phyloP scores from a whole-genome alignment of 2,329 filamentous ascomycete genomes.

The Dactylellina haptotyla region DNA sequence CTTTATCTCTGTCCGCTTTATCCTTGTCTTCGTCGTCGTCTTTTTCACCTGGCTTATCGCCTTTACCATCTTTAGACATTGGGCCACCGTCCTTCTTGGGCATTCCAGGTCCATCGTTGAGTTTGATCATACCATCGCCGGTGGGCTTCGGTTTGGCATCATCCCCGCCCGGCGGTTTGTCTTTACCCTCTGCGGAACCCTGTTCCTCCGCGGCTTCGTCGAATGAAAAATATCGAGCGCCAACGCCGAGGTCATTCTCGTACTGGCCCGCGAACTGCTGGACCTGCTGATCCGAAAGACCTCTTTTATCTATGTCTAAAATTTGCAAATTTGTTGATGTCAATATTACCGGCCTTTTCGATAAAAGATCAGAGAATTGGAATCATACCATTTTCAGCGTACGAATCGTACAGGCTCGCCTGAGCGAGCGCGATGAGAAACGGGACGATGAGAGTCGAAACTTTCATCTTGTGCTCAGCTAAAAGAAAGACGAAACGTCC shows the following conservation, averaged over 20 bases:
- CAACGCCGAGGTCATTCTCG: too few relatives aligned
- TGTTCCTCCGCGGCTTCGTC: neutral
- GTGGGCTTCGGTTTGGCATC: too few relatives aligned
- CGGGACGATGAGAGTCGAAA: constrained; percentile 29
- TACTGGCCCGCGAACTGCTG: too few relatives aligned
- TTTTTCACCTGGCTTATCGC: too few relatives aligned
- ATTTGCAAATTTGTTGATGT: too few relatives aligned
- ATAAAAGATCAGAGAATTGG: too few relatives aligned
- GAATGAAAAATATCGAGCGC: too few relatives aligned
- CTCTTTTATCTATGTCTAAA: neutral
- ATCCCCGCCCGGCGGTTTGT: neutral
- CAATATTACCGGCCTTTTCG: too few relatives aligned
- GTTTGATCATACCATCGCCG: too few relatives aligned
- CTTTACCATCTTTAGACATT: too few relatives aligned
- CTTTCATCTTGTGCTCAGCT: constrained; percentile 21
- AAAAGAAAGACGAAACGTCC: constrained; percentile 14
- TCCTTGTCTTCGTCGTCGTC: neutral
- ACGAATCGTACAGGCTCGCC: constrained; percentile 3
- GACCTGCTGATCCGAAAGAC: neutral
- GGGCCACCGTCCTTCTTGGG: neutral
- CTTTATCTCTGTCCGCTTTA: neutral
- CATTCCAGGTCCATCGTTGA: neutral
- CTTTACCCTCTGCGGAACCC: neutral
- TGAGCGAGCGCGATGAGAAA: constrained; percentile 24
- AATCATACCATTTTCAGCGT: neutral